phyloP scores from a whole-genome alignment of 139 green algal species.

The Limnomonas spitsbergensis region DNA sequence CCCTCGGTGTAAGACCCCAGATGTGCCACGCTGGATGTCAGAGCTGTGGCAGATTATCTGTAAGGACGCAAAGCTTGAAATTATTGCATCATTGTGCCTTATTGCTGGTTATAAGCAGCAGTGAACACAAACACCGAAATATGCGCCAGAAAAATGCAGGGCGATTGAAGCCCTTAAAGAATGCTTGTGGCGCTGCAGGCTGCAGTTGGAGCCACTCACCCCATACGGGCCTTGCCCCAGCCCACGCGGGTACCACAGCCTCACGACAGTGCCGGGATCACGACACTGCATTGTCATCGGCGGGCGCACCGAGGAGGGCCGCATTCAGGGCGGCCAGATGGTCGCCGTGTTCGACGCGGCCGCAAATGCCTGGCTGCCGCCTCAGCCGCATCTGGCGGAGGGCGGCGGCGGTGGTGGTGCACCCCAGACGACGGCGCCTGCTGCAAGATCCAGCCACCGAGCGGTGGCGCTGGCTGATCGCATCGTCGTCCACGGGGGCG shows the following conservation, averaged over 20 bases:
- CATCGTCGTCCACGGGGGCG: constrained; percentile 6
- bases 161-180: no score
- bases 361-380: neutral
- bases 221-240: neutral
- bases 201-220: neutral
- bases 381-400: neutral
- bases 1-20: no score
- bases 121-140: no score
- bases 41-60: no score
- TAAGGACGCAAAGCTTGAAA: no score
- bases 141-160: no score
- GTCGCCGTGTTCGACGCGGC: constrained; percentile 2
- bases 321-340: constrained; percentile 15
- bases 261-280: neutral
- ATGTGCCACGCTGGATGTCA: no score
- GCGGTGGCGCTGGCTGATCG: constrained; percentile 3
- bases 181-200: neutral
- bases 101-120: no score
- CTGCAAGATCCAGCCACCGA: constrained; percentile 6
- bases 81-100: no score
- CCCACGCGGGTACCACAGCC: constrained; percentile 9
- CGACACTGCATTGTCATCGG: neutral
- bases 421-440: neutral
- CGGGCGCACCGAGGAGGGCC: constrained; percentile 11
- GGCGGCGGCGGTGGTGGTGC: neutral